Percentiles rank a stretch among this genome's conserved stretches.
Evolutionary conservation across 352 stramenopile species (phyloP).

Genomic region (Phytopythium helicoides): DNA sequence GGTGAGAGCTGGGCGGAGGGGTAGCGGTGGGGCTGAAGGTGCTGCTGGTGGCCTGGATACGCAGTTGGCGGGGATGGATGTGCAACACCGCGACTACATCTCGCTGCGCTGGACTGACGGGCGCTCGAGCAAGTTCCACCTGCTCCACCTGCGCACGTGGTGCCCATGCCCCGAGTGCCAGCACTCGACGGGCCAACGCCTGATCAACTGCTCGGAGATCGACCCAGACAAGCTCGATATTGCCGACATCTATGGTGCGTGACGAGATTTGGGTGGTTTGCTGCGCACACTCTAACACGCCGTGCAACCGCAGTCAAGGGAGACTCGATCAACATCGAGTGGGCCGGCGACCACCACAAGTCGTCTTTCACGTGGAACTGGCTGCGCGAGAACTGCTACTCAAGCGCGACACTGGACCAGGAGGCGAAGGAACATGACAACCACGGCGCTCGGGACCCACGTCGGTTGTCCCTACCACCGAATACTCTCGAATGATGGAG

Average conservation of each 20-base stretch:
- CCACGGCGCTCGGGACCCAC: conserved; percentile 43
- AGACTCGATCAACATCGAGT: conserved; percentile 67
- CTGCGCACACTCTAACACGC: not conserved
- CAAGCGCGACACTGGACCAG: conserved; percentile 43
- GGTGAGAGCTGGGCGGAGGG: too few species aligned
- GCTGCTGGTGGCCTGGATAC: conserved; percentile 9
- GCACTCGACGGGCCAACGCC: conserved; percentile 73
- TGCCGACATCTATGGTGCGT: conserved; percentile 67
- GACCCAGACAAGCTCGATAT: conserved; percentile 51
- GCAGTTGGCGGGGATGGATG: conserved; percentile 67
- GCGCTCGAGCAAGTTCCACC: conserved; percentile 62
- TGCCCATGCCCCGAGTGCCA: conserved; percentile 68
- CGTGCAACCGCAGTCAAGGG: conserved; percentile 49
- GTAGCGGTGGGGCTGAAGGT: conserved; percentile 34
- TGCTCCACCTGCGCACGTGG: conserved; percentile 77
- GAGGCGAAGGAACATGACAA: conserved; percentile 43
- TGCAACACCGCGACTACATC: conserved; percentile 71
- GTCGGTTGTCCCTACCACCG: conserved; percentile 45
- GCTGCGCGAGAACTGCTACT: conserved; percentile 82
- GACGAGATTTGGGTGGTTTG: not conserved
- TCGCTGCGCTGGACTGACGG: conserved; percentile 78
- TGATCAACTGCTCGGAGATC: conserved; percentile 76
- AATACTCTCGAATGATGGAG: conserved; percentile 70
- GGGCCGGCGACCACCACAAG: conserved; percentile 56
- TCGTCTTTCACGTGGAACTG: conserved; percentile 68